Percentiles rank a stretch among this genome's conserved stretches.
Conservation (phyloP, 805 yeast species). For the Candida xiaguanensis region DNA sequence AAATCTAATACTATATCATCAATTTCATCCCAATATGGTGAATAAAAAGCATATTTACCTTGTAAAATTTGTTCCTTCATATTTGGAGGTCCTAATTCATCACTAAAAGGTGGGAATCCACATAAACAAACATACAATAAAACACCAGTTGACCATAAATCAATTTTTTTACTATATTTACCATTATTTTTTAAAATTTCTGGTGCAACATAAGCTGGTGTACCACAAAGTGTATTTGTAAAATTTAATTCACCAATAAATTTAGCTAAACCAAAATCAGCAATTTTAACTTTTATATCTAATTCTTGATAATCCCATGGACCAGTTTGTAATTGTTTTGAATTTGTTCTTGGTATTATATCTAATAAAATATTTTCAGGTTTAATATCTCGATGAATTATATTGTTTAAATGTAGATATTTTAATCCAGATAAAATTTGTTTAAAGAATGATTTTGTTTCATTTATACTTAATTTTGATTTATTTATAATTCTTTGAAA, state of each 20-base stretch:
- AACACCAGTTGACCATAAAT: slow-evolving; percentile 82
- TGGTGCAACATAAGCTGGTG: slow-evolving; percentile 87
- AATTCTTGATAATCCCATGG: slow-evolving; percentile 62
- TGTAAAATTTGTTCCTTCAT: slow-evolving; percentile 70
- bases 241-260: slow-evolving; percentile 69
- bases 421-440: slow-evolving; percentile 41
- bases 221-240: slow-evolving; percentile 78
- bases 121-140: slow-evolving; percentile 73
- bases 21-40: slow-evolving; percentile 77
- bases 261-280: slow-evolving; percentile 76
- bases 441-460: slow-evolving; percentile 54
- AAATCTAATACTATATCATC: slow-evolving; percentile 63
- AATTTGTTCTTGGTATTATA: slow-evolving; percentile 40
- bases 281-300: slow-evolving; percentile 67
- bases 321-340: slow-evolving; percentile 34
- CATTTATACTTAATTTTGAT: slow-evolving; percentile 57
- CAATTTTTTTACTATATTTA: slow-evolving; percentile 67
- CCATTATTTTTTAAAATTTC: slow-evolving; percentile 59
- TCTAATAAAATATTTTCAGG: slow-evolving; percentile 46
- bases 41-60: slow-evolving; percentile 69
- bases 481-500: slow-evolving; percentile 69
- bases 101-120: slow-evolving; percentile 85
- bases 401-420: slow-evolving; percentile 37
- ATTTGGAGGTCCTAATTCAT: slow-evolving; percentile 73
- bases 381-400: slow-evolving; percentile 44